Evolutionary conservation across 2,329 filamentous ascomycete species (phyloP).

Genomic region (Dothideomycetes sp.): DNA sequence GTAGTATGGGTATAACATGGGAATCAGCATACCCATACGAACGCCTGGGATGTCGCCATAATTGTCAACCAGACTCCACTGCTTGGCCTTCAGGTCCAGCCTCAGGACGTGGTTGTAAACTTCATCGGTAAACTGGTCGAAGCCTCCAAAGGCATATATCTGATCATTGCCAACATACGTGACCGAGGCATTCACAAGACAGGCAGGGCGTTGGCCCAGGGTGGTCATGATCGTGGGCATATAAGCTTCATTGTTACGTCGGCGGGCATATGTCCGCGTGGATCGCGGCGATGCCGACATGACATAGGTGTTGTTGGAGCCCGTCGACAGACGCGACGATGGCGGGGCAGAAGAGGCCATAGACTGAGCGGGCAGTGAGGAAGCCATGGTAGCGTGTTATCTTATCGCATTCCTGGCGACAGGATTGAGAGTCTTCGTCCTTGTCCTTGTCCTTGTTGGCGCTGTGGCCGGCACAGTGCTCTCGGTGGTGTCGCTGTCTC

Average conservation of each 20-base stretch:
- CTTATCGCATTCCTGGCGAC: no score
- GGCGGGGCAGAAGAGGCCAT: constrained; percentile 7
- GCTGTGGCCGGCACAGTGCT: no score
- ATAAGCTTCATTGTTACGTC: constrained; percentile 59
- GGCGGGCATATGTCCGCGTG: constrained; percentile 36
- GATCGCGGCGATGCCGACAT: constrained; percentile 80
- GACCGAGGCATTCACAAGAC: constrained; percentile 93
- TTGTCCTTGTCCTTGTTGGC: no score
- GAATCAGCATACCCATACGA: constrained; percentile 78
- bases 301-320: constrained; percentile 67
- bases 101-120: constrained; percentile 95
- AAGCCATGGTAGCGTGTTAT: no score
- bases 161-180: constrained; percentile 98
- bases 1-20: no score
- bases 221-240: constrained; percentile 67
- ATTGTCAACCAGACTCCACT: constrained; percentile 95
- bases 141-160: constrained; percentile 96
- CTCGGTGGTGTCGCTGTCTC: no score
- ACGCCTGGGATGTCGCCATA: constrained; percentile 97
- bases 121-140: constrained; percentile 98
- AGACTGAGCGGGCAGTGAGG: constrained; percentile 11
- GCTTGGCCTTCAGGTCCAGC: constrained; percentile 75
- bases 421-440: no score
- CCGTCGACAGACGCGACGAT: constrained; percentile 17
- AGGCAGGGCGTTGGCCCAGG: constrained; percentile 64